Conservation (phyloP, 805 yeast genomes). For the Metschnikowia peoriensis region DNA sequence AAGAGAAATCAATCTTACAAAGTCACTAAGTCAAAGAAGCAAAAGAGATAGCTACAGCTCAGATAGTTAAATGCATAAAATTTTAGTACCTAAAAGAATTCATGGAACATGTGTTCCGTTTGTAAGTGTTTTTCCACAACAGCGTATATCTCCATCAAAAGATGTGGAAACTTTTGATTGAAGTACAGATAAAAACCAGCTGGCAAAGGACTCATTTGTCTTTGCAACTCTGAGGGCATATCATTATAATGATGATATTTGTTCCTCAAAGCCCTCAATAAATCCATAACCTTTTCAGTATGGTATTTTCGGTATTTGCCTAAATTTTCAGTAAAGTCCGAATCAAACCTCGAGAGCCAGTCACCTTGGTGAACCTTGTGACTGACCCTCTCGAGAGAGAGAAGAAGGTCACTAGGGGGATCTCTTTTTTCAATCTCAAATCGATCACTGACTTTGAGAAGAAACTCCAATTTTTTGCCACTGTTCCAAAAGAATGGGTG, state of each 20-base stretch:
- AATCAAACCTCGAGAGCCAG: conserved; percentile 77
- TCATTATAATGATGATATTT: conserved; percentile 95
- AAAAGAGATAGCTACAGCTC: not conserved
- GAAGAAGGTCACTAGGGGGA: conserved; percentile 64
- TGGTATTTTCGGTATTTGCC: conserved; percentile 91
- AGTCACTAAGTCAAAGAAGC: conserved; percentile 6
- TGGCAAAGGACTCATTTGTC: conserved; percentile 75
- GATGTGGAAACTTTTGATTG: conserved; percentile 67
- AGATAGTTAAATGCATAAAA: not conserved
- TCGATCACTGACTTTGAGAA: conserved; percentile 85
- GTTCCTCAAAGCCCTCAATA: conserved; percentile 85
- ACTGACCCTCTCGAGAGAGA: conserved; percentile 51
- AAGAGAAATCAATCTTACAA: not conserved
- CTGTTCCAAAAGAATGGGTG: conserved; percentile 90
- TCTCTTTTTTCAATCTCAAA: conserved; percentile 83
- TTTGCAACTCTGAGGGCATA: conserved; percentile 64
- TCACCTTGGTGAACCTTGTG: conserved; percentile 47
- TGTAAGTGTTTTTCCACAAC: conserved; percentile 55
- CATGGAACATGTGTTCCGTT: conserved; percentile 60
- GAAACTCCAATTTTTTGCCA: conserved; percentile 74
- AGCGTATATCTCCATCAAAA: conserved; percentile 72
- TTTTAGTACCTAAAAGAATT: conserved; percentile 26
- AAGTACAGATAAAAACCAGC: conserved; percentile 82
- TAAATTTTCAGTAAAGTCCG: conserved; percentile 72
- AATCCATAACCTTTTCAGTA: conserved; percentile 74